Evolutionary conservation across 208 protist species (phyloP).

Genomic region (Acanthamoeba culbertsoni): DNA sequence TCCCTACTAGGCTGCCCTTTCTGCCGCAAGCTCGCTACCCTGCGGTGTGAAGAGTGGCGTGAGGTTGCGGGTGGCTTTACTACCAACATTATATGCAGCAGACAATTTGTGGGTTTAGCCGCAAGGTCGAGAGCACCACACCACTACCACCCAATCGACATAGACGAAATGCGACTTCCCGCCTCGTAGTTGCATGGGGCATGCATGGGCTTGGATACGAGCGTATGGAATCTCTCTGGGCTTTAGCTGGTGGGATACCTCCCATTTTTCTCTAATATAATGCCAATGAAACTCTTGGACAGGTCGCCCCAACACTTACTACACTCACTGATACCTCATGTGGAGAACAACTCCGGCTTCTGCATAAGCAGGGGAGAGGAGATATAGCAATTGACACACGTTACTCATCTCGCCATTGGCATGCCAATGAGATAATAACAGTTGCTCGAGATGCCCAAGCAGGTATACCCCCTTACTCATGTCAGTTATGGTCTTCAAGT

Average conservation of each 20-base stretch:
- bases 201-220: not conserved
- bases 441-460: not conserved
- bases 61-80: not conserved
- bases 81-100: not conserved
- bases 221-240: not conserved
- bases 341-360: not conserved
- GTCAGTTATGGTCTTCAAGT: no score
- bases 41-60: not conserved
- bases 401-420: not conserved
- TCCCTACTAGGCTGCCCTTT: not conserved
- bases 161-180: not conserved
- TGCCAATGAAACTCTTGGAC: no score
- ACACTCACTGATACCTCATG: not conserved
- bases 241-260: not conserved
- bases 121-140: not conserved
- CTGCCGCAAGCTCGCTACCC: not conserved
- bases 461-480: no score
- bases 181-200: not conserved
- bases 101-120: not conserved
- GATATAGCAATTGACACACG: not conserved
- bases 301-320: not conserved
- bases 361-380: not conserved
- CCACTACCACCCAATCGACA: not conserved
- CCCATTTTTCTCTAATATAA: not conserved
- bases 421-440: not conserved